Evolutionary conservation across 23 red algal genomes (phyloP).

Genomic region (Chondrus crispus): DNA sequence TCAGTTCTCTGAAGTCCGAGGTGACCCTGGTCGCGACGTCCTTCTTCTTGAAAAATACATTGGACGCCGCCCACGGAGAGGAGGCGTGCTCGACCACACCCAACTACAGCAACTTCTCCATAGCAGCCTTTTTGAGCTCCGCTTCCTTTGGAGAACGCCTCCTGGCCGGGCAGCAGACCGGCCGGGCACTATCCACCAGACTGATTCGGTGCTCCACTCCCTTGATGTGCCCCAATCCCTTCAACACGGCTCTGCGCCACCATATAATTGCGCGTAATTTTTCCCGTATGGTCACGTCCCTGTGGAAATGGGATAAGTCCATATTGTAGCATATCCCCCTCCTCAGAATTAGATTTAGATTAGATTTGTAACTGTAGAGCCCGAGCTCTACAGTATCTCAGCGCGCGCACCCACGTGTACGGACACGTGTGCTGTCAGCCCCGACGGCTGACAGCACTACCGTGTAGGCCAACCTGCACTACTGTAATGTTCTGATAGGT

Average conservation of each 20-base stretch:
- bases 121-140: neutral
- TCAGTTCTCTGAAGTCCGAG: conserved; percentile 27
- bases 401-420: too few relatives aligned
- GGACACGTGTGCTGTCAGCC: too few relatives aligned
- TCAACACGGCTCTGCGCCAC: neutral
- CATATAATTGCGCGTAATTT: neutral
- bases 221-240: neutral
- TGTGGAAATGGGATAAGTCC: too few relatives aligned
- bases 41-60: conserved; percentile 18
- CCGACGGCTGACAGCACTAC: too few relatives aligned
- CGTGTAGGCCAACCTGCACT: too few relatives aligned
- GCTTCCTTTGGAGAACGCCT: neutral
- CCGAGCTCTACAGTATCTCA: too few relatives aligned
- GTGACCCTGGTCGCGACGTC: neutral
- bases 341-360: too few relatives aligned
- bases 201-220: neutral
- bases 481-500: too few relatives aligned
- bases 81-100: neutral
- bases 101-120: neutral
- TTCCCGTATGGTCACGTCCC: too few relatives aligned
- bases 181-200: neutral
- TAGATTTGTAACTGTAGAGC: too few relatives aligned
- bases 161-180: neutral
- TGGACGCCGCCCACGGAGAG: neutral
- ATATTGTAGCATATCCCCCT: too few relatives aligned